Conservation (phyloP, 495 filamentous ascomycete species). For the Annulohypoxylon moriforme region DNA sequence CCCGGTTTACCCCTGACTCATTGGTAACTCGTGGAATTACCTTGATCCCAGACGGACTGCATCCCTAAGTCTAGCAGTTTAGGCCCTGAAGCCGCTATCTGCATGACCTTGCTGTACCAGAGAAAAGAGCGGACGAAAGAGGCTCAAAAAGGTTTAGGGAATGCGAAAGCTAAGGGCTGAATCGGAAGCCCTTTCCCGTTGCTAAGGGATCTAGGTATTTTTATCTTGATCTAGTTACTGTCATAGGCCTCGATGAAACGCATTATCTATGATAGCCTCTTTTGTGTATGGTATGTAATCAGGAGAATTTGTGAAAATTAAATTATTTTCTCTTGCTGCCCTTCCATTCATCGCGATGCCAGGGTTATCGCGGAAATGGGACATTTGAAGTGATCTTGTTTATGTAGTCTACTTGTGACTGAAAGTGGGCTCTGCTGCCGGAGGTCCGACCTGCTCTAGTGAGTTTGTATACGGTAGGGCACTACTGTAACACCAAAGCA, state of each 20-base stretch:
- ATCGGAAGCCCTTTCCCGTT: not conserved
- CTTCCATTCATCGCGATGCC: not conserved
- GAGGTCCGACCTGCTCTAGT: not conserved
- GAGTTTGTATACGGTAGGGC: not conserved
- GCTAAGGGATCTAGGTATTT: not conserved
- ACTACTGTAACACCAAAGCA: slow-evolving; percentile 5
- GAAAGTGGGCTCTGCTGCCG: not conserved
- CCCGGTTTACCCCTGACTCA: slow-evolving; percentile 24
- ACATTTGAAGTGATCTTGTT: not conserved
- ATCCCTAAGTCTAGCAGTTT: not conserved
- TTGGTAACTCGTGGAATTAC: slow-evolving; percentile 12
- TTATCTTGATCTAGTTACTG: not conserved
- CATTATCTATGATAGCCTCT: not conserved
- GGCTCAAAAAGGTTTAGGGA: not conserved
- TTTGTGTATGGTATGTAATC: not conserved
- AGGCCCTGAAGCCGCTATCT: slow-evolving; percentile 3
- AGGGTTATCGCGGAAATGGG: slow-evolving; percentile 6
- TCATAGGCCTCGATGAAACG: not conserved
- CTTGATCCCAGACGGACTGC: slow-evolving; percentile 3
- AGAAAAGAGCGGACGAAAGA: not conserved
- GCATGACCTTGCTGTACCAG: slow-evolving; percentile 11
- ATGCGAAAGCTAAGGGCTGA: not conserved
- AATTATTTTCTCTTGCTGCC: not conserved
- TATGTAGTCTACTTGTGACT: slow-evolving; percentile 15
- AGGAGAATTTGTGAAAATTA: not conserved